Base-by-base conservation (phyloP, 1,139 yeast species). In the Candida tetrigidarum region DNA sequence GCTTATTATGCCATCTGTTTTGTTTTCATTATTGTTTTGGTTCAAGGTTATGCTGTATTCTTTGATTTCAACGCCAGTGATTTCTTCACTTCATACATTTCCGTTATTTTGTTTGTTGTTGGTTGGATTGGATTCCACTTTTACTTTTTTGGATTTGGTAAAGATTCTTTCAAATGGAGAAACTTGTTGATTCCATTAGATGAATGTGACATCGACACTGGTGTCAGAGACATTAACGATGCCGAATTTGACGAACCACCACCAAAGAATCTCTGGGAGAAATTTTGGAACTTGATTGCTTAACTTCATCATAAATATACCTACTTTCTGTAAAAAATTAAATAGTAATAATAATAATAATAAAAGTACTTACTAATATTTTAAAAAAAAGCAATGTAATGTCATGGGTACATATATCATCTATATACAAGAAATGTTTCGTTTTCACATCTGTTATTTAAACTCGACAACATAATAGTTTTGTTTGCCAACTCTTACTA, bases 401-500 rank as follows among this genome's bases (percentile, higher is more conserved):
- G 5, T 11, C 12, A 11, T 10, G 10, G n/a, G 4, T 11, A 25
- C 5, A 25, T 25, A n/a, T n/a, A 30, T 28, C 7, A 6, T 39
- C 42, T 37, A 37, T 37, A 4, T 37, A 37, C 39, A 37, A 8
- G 29, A 15, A 15, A 16, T 16, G 10, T 16, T 9, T 16, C 2
- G 2, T 26, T 4, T 25, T 10, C 14, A n/a, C n/a, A n/a, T n/a
- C n/a, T n/a, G n/a, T 39, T 47, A 50, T 41, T 40, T 49, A 46
- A 80, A 66, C 51, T 80, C 78, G 32, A 82, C 78, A 15, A 84
- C 78, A 56, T 73, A 70, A 57, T 83, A 84, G 48, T 74, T 78
- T 41, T 81, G 83, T 57, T 92, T 93, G 3, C 98, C 98, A 4
- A 83, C 66, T 52, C 96, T 77, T 8, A 91, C 62, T 38, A 92